A percentile compares a stretch with the other conserved stretches of the same genome.
phyloP scores from a whole-genome alignment of 176 grass and related monocot genomes.

The Oryza rufipogon region DNA sequence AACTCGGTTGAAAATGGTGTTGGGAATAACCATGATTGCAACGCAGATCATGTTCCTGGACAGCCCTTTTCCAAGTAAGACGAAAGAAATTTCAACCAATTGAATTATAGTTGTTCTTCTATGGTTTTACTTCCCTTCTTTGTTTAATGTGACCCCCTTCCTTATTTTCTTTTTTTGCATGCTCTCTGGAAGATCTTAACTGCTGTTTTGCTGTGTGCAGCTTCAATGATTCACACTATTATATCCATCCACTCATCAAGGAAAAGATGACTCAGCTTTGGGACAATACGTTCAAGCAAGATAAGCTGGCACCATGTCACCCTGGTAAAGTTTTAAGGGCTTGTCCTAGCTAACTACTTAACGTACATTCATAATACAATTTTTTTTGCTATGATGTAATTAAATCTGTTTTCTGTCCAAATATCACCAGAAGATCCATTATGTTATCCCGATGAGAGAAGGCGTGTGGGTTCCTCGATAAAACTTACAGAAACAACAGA shows the following conservation, averaged over 20 bases:
- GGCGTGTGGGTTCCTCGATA: slow-evolving; percentile 15
- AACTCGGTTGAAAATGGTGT: slow-evolving; percentile 54
- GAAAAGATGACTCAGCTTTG: slow-evolving; percentile 62
- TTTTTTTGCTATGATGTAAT: slow-evolving; percentile 5
- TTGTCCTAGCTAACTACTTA: slow-evolving; percentile 9
- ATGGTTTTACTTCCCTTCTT: slow-evolving; percentile 7
- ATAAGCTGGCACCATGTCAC: slow-evolving; percentile 37
- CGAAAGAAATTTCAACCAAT: slow-evolving; percentile 30
- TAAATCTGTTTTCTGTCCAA: slow-evolving; percentile 22
- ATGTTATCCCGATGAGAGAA: slow-evolving; percentile 35
- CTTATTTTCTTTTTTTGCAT: slow-evolving; percentile 3
- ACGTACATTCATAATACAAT: neutral
- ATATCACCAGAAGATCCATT: slow-evolving; percentile 37
- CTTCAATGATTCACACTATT: slow-evolving; percentile 65
- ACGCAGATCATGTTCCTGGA: slow-evolving; percentile 27
- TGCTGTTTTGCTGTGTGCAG: slow-evolving; percentile 50
- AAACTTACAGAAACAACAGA: slow-evolving; percentile 33
- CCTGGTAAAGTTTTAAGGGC: slow-evolving; percentile 58
- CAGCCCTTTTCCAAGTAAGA: slow-evolving; percentile 61
- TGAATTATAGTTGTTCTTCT: slow-evolving; percentile 25
- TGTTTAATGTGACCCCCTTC: neutral
- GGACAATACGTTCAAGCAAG: slow-evolving; percentile 52
- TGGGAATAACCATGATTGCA: slow-evolving; percentile 10
- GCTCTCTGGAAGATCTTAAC: slow-evolving; percentile 27
- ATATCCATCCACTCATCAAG: slow-evolving; percentile 82